phyloP scores from a whole-genome alignment of 805 yeast genomes.

The Priceomyces castillae region DNA sequence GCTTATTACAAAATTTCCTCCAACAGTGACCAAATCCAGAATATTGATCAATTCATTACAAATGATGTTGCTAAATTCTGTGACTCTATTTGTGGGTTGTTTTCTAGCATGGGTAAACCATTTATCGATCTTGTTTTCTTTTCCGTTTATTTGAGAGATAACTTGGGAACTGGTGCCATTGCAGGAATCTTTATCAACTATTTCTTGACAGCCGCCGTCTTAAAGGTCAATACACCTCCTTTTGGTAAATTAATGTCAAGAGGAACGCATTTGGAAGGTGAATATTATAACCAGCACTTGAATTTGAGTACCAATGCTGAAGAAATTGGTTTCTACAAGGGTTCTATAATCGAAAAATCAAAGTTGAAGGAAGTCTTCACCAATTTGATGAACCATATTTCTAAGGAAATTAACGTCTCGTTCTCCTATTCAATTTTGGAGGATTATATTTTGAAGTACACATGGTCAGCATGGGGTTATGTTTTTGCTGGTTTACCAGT shows the following conservation, averaged over 20 bases:
- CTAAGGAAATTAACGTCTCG: constrained; percentile 54
- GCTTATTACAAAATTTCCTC: constrained; percentile 79
- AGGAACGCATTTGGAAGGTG: constrained; percentile 81
- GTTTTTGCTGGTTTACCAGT: constrained; percentile 88
- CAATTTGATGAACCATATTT: constrained; percentile 52
- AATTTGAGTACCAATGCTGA: constrained; percentile 86
- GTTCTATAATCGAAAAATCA: constrained; percentile 71
- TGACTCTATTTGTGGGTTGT: constrained; percentile 75
- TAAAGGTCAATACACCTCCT: constrained; percentile 76
- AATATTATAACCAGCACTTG: constrained; percentile 81
- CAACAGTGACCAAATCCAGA: constrained; percentile 51
- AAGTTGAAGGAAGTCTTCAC: constrained; percentile 61
- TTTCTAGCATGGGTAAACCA: constrained; percentile 90
- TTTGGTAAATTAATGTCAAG: constrained; percentile 74
- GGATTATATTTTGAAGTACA: constrained; percentile 82
- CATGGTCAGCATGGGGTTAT: constrained; percentile 96
- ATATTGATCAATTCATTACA: constrained; percentile 84
- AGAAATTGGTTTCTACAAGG: constrained; percentile 92
- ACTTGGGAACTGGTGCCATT: constrained; percentile 84
- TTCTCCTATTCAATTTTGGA: constrained; percentile 73
- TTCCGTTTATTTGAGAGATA: constrained; percentile 77
- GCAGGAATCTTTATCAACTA: constrained; percentile 80
- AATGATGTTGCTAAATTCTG: constrained; percentile 80
- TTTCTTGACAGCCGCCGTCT: constrained; percentile 69
- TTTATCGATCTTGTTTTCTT: constrained; percentile 81